Conservation (phyloP, 495 filamentous ascomycete genomes). For the Haplographium delicatum region DNA sequence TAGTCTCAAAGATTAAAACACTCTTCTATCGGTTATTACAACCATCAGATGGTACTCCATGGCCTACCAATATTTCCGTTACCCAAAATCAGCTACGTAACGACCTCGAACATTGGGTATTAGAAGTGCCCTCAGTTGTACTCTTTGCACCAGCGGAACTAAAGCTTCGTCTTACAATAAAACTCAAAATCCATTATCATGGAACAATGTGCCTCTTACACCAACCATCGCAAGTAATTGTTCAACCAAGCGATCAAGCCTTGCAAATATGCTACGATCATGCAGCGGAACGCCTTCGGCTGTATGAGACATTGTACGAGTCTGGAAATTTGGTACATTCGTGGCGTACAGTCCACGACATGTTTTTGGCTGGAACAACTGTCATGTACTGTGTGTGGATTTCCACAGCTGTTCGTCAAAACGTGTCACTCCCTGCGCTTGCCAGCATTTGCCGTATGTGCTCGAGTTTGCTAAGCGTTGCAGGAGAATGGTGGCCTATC, state of each 20-base stretch:
- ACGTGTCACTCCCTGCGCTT: neutral
- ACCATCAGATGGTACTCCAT: neutral
- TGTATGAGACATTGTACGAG: neutral
- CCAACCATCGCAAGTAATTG: neutral
- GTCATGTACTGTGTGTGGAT: neutral
- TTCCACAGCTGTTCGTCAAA: neutral
- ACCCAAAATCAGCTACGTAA: neutral
- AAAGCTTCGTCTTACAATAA: neutral
- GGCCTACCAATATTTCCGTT: neutral
- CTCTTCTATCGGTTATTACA: neutral
- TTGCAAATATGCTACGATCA: neutral
- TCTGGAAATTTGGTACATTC: neutral
- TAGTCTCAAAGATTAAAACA: neutral
- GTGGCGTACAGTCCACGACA: neutral
- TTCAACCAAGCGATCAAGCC: neutral
- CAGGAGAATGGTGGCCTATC: neutral
- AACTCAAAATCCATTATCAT: neutral
- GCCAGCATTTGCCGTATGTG: neutral
- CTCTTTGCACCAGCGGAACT: neutral
- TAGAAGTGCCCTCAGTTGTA: neutral
- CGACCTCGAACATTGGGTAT: neutral
- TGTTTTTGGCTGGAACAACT: neutral
- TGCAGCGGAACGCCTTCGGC: neutral
- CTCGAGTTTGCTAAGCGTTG: neutral
- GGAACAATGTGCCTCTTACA: neutral